Conservation (phyloP, 352 stramenopile genomes). For the Phytophthora sansomeana region DNA sequence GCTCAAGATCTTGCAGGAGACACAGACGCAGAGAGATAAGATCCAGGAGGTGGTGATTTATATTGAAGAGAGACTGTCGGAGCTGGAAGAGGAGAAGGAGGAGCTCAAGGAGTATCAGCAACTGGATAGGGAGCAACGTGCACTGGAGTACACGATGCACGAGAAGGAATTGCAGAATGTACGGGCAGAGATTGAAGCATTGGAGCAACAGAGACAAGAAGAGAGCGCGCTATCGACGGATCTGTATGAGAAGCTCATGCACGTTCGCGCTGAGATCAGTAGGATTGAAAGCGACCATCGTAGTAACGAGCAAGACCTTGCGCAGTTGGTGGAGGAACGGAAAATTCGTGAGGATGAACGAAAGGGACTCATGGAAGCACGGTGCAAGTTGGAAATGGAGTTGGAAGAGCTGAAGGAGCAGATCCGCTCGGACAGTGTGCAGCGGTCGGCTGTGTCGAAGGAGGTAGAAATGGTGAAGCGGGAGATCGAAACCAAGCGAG, state of each 20-base stretch:
- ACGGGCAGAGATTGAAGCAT: conserved; percentile 63
- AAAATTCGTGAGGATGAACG: conserved; percentile 74
- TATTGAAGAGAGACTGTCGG: conserved; percentile 93
- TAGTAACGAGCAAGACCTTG: conserved; percentile 60
- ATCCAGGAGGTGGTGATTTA: conserved; percentile 97
- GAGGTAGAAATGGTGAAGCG: conserved; percentile 61
- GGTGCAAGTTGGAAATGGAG: conserved; percentile 86
- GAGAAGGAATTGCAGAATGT: conserved; percentile 87
- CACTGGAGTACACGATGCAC: conserved; percentile 97
- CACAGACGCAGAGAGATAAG: conserved; percentile 94
- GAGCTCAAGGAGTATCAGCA: conserved; percentile 96
- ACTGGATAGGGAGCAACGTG: conserved; percentile 95
- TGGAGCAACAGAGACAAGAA: conserved; percentile 73
- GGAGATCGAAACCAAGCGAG: conserved; percentile 62
- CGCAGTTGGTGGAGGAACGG: conserved; percentile 55
- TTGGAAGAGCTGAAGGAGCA: conserved; percentile 77
- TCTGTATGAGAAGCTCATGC: conserved; percentile 77
- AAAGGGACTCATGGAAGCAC: conserved; percentile 77
- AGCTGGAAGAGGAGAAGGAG: conserved; percentile 99
- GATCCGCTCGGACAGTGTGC: conserved; percentile 54
- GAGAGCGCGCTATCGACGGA: conserved; percentile 59
- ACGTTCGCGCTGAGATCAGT: conserved; percentile 59
- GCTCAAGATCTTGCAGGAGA: conserved; percentile 98
- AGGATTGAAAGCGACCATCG: conserved; percentile 54
- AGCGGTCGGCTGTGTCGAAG: conserved; percentile 55